Percentiles rank a stretch among this genome's conserved stretches.
phyloP scores from a whole-genome alignment of 768 basidiomycete genomes.

The Podaxis mareebaensis region DNA sequence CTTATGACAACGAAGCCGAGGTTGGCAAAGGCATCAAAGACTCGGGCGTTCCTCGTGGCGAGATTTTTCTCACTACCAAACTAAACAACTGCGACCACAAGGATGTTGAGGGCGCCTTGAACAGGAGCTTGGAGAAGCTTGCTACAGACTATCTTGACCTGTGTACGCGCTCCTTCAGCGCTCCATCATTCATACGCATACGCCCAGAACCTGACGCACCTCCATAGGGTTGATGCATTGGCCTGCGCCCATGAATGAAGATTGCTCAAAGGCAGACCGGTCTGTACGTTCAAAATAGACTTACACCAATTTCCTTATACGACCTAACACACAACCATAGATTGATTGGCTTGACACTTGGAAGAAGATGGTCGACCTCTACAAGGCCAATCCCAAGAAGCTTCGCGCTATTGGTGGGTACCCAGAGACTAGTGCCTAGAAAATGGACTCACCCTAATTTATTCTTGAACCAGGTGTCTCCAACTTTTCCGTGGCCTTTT shows the following conservation, averaged over 20 bases:
- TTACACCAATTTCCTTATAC: neutral
- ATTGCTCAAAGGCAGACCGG: slow-evolving; percentile 51
- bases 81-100: slow-evolving; percentile 65
- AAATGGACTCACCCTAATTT: neutral
- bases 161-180: slow-evolving; percentile 40
- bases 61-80: slow-evolving; percentile 83
- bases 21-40: slow-evolving; percentile 80
- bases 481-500: slow-evolving; percentile 67
- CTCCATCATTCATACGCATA: neutral
- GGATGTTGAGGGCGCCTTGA: slow-evolving; percentile 59
- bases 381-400: slow-evolving; percentile 66
- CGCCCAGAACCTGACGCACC: neutral
- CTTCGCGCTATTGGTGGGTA: slow-evolving; percentile 70
- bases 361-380: slow-evolving; percentile 72
- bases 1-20: slow-evolving; percentile 74
- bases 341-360: slow-evolving; percentile 75
- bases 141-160: slow-evolving; percentile 79
- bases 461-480: slow-evolving; percentile 47
- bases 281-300: slow-evolving; percentile 24
- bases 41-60: slow-evolving; percentile 68
- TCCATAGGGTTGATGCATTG: slow-evolving; percentile 76
- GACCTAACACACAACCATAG: slow-evolving; percentile 20
- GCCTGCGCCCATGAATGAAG: slow-evolving; percentile 72
- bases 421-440: slow-evolving; percentile 8
- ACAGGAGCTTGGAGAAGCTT: slow-evolving; percentile 66